Conservation (phyloP, 2,329 filamentous ascomycete species). For the Colletotrichum tanaceti region DNA sequence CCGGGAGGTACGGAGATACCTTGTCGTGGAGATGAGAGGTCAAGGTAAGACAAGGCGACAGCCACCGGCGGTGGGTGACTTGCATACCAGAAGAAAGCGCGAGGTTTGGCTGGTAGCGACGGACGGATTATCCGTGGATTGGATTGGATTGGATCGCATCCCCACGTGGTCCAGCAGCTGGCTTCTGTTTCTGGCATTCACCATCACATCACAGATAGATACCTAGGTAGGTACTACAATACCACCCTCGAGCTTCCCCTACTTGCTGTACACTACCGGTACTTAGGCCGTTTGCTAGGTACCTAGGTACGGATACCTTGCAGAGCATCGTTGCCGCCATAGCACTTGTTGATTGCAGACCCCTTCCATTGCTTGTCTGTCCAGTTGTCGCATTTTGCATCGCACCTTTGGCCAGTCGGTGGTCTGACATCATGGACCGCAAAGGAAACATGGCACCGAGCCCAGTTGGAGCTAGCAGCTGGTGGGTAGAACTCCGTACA, state of each 20-base stretch:
- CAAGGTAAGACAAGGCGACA: too few species aligned
- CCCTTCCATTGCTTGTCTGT: not conserved
- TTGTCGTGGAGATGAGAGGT: conserved; percentile 18
- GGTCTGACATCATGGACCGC: conserved; percentile 35
- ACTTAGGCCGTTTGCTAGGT: too few species aligned
- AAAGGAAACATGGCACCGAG: conserved; percentile 26
- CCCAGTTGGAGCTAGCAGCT: conserved; percentile 29
- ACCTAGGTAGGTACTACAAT: too few species aligned
- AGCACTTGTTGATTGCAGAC: too few species aligned
- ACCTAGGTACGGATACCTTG: too few species aligned
- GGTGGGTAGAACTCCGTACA: not conserved
- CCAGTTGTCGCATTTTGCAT: not conserved
- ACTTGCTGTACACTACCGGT: too few species aligned
- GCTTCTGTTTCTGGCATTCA: too few species aligned
- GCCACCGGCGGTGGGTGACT: not conserved
- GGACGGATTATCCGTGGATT: too few species aligned
- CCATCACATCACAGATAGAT: too few species aligned
- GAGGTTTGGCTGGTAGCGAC: conserved; percentile 7
- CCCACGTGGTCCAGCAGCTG: conserved; percentile 27
- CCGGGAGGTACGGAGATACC: conserved; percentile 14
- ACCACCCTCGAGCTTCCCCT: too few species aligned
- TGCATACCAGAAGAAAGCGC: not conserved
- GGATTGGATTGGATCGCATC: not conserved
- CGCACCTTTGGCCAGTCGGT: not conserved
- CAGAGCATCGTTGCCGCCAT: too few species aligned